Evolutionary conservation across 2,329 filamentous ascomycete species (phyloP).

Genomic region (Ceratocystis diversiconidia): DNA sequence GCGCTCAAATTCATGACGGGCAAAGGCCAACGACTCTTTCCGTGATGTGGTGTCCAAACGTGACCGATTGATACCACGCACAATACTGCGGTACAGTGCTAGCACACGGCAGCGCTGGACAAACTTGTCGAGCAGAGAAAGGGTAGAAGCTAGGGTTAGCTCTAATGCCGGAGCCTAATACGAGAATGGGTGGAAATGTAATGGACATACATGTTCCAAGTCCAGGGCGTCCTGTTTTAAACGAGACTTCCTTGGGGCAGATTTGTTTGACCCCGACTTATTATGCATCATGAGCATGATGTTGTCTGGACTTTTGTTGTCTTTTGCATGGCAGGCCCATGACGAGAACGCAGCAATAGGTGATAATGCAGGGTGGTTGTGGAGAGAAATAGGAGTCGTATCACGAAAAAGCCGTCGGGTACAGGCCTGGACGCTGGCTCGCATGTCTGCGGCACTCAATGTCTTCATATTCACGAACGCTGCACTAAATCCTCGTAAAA

Average conservation of each 20-base stretch:
- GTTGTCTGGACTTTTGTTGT: not conserved
- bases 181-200: not conserved
- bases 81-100: conserved; percentile 42
- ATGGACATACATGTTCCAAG: conserved; percentile 5
- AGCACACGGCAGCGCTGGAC: conserved; percentile 42
- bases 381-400: not conserved
- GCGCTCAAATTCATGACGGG: conserved; percentile 46
- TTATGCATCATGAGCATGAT: not conserved
- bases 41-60: conserved; percentile 40
- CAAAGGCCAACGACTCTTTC: conserved; percentile 42
- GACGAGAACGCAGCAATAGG: not conserved
- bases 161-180: not conserved
- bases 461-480: not conserved
- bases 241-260: not conserved
- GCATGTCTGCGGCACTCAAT: not conserved
- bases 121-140: conserved; percentile 32
- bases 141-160: conserved; percentile 1
- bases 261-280: not conserved
- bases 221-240: not conserved
- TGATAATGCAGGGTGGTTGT: not conserved
- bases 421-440: not conserved
- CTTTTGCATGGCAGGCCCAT: not conserved
- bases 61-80: conserved; percentile 35
- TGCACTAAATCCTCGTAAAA: not conserved
- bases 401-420: not conserved